Base-by-base conservation (phyloP, 257 asterid species). In the Solanum gandarillasii region DNA sequence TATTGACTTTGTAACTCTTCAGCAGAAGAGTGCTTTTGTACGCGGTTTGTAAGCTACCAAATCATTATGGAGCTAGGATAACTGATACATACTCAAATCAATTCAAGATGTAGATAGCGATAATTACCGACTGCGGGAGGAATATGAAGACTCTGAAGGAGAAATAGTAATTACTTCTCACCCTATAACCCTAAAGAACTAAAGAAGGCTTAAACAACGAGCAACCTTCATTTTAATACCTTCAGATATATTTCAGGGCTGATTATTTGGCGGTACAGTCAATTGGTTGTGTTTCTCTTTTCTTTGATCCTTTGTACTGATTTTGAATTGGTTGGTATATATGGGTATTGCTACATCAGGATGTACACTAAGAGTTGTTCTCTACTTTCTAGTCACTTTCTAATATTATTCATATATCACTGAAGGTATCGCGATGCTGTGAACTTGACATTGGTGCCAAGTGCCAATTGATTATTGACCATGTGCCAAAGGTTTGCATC, bases 391-490 rank as follows among this genome's bases (percentile, higher is more conserved):
- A 3, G 43, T 39, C 31, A 27, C 12, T 65, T 16, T 85, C 4
- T 38, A 18, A 68, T 68, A 27, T 71, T 58, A 39, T 14, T 25
- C 27, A 18, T 46, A 85, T 85, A 14, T 21, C 82, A 67, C 20
- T 91, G 90, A 83, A 97, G 99, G 91, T 90, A 88, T 91, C 95
- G 83, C 91, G 88, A 18, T 89, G 92, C 86, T 90, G 91, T 70
- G 94, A 91, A 88, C 93, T 94, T 87, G 92, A 94, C 74, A 36
- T 90, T 89, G 68, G 87, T 72, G 89, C 90, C 31, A 97, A 94
- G 90, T 94, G 94, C 91, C 93, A 89, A 72, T 87, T 97, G 93
- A 93, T 97, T 79, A 88, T 90, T 58, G 91, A 90, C 79, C 93
- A 92, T 91, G 85, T 93, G 65, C 75, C 92, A 11, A 92, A 95